Base-by-base conservation (phyloP, 805 yeast species). In the Candida chauliodis region DNA sequence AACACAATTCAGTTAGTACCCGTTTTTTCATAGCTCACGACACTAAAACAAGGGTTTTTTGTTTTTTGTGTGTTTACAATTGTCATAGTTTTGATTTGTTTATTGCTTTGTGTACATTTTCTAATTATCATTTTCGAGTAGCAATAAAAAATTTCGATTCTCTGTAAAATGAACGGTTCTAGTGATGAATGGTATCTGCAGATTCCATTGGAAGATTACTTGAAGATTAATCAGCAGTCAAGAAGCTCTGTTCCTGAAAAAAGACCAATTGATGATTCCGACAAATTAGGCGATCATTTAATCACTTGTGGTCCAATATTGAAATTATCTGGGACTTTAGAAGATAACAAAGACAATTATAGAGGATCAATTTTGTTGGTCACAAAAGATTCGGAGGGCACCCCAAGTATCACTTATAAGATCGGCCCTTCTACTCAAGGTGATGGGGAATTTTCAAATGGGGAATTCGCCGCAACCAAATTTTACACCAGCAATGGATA, bases 221-320 rank as follows among this genome's bases (percentile, higher is more conserved):
- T 51, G n/a, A 48, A 44, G 11, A 43, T 63, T 44, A 63, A 63
- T 38, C 45, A 51, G 28, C 34, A 41, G 17, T 38, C 48, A 29
- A 34, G 46, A n/a, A 37, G 44, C 16, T 22, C 50, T 16, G 57
- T 57, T 5, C 71, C 72, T 13, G 51, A 51, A 11, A 38, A 46
- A 21, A 45, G 53, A 30, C 73, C 73, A 2, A 42, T 41, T 25
- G 43, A 38, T 25, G 30, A 16, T 14, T 37, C 27, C 29, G 44
- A 28, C 13, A 51, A 53, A 11, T 37, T 58, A 23, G 58, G 50
- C 8, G 60, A 58, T 6, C 39, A 69, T n/a, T 70, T 73, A 27
- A 65, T 81, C 15, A 63, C 70, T 35, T 80, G 86, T 55, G 98
- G 98, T 2, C 98, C 98, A 0, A 65, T 81, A 21, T 60, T 90